phyloP scores from a whole-genome alignment of 345 rosid species.

The Reutealis trisperma region DNA sequence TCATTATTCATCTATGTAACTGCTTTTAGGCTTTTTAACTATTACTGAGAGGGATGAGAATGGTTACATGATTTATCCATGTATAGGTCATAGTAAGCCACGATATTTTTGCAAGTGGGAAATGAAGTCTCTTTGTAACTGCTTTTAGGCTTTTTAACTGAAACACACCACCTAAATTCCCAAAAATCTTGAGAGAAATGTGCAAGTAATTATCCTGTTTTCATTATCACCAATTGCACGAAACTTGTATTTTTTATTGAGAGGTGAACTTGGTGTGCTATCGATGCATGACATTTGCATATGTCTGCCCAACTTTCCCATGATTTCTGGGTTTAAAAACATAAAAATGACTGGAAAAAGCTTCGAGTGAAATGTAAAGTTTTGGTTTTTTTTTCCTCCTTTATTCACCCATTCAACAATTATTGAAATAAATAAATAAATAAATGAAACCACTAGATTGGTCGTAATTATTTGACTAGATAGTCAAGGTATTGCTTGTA shows the following conservation, averaged over 20 bases:
- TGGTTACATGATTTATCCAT: not conserved
- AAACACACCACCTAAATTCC: not conserved
- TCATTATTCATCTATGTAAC: too few species aligned
- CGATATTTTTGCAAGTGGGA: conserved; percentile 29
- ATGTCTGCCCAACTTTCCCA: not conserved
- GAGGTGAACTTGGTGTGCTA: not conserved
- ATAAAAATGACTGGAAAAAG: not conserved
- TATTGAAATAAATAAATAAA: not conserved
- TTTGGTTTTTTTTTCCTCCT: too few species aligned
- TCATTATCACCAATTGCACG: not conserved
- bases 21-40: too few species aligned
- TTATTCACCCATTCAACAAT: too few species aligned
- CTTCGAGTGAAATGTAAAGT: not conserved
- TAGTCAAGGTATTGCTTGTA: conserved; percentile 26
- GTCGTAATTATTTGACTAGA: not conserved
- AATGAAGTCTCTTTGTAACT: conserved; percentile 17
- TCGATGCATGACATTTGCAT: not conserved
- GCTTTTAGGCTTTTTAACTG: conserved; percentile 26
- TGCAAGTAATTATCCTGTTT: not conserved
- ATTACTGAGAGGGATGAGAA: not conserved
- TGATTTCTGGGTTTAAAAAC: not conserved
- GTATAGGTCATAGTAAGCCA: conserved; percentile 6
- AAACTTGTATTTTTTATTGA: too few species aligned
- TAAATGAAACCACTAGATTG: not conserved
- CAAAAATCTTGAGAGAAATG: not conserved